Evolutionary conservation across 768 basidiomycete genomes (phyloP), one percentile per base, ranked within the genome.

Genomic region (Lentinula sp.): DNA sequence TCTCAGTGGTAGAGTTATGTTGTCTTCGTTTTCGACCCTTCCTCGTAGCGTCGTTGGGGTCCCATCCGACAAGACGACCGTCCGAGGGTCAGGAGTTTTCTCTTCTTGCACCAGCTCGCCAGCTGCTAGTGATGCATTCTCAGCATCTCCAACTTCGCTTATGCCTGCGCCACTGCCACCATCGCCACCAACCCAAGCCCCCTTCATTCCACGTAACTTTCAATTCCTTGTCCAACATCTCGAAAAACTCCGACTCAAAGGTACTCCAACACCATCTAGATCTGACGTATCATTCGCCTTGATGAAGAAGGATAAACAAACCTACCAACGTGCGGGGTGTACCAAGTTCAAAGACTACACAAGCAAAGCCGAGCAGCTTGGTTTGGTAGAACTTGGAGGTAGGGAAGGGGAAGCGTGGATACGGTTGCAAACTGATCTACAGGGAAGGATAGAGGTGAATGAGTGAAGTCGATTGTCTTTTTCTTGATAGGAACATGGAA

Each of bases 361-460:
- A 3, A 20, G 12, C 16, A 43, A 43, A 41, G 55, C 55, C 9
- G 37, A 42, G 41, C 16, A 56, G 18, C 13, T 43, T 41, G 55
- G 55, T 23, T 56, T 56, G 41, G 43, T 56, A 6, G 8, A 23
- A 39, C 37, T 56, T 20, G 55, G 55, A 23, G 41, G 42, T 10
- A 39, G 6, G 8, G 55, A 18, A 6, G 55, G 20, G 41, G 37
- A 56, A n/a, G 55, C 41, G 10, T 56, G 55, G 55, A 56, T 56
- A n/a, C 20, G n/a, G 2, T 43, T 56, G 28, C 37, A 56, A 10
- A 20, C 37, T 56, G 55, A 56, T 28, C 28, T 56, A 4, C 55
- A 56, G 32, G 55, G 55, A 12, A 42, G 41, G 41, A 56, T 56
- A 23, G 55, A 56, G 53, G 41, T 62, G 57, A 20, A 36, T n/a